Percentiles rank a stretch among this genome's conserved stretches.
phyloP scores from a whole-genome alignment of 2,329 filamentous ascomycete genomes.

The Ophiostoma montium region DNA sequence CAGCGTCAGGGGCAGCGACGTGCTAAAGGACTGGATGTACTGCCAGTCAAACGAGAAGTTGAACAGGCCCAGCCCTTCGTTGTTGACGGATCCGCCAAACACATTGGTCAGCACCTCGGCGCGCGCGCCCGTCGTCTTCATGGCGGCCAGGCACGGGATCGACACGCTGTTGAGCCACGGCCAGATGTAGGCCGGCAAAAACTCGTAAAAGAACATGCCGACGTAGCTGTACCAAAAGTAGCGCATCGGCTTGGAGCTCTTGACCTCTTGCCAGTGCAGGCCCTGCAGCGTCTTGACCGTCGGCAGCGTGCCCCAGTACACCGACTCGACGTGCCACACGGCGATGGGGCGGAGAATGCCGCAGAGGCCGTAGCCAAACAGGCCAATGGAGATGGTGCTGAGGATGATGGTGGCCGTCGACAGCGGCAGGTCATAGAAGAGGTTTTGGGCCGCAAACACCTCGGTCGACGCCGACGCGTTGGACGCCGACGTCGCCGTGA shows the following conservation, averaged over 20 bases:
- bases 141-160: conserved; percentile 37
- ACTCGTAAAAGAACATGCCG: conserved; percentile 36
- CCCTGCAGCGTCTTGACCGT: conserved; percentile 39
- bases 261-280: conserved; percentile 37
- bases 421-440: conserved; percentile 36
- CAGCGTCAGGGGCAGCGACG: conserved; percentile 36
- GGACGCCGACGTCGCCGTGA: conserved; percentile 39
- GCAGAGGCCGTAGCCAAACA: conserved; percentile 41
- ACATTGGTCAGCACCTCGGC: conserved; percentile 30
- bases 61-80: conserved; percentile 37
- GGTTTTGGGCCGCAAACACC: conserved; percentile 34
- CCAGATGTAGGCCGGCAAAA: conserved; percentile 40
- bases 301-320: conserved; percentile 40
- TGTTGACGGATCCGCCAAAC: conserved; percentile 37
- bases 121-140: conserved; percentile 33
- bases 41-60: conserved; percentile 40
- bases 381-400: conserved; percentile 35
- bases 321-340: conserved; percentile 41
- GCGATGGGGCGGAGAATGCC: conserved; percentile 38
- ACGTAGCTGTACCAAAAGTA: conserved; percentile 32
- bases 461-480: conserved; percentile 28
- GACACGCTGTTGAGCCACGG: conserved; percentile 42
- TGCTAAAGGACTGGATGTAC: conserved; percentile 39
- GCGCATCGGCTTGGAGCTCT: conserved; percentile 34
- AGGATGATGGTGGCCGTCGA: conserved; percentile 32